Conservation (phyloP, 805 yeast genomes). For the Cyberlindnera mississippiensis region DNA sequence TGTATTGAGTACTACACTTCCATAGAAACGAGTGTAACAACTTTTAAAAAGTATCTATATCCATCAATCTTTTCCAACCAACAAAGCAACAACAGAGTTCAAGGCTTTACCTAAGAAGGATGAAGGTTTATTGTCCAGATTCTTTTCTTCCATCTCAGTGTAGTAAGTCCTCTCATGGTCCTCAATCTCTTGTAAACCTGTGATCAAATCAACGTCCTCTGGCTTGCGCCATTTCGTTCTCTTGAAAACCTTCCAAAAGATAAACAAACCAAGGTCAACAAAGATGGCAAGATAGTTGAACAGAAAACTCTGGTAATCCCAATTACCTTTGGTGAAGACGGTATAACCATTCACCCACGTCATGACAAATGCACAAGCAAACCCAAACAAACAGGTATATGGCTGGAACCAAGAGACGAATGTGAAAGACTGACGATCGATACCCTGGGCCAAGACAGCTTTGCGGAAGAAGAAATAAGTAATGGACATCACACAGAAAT, state of each 20-base stretch:
- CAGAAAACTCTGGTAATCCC: conserved; percentile 60
- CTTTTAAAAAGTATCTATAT: neutral
- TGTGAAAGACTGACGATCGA: conserved; percentile 42
- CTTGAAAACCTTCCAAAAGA: conserved; percentile 49
- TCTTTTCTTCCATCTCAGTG: conserved; percentile 19
- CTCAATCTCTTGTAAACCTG: conserved; percentile 55
- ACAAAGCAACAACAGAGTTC: neutral
- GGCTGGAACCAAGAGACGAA: conserved; percentile 60
- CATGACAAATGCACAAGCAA: conserved; percentile 45
- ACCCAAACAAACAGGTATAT: conserved; percentile 47
- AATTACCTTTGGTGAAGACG: conserved; percentile 62
- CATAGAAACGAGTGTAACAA: neutral
- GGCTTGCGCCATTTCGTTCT: conserved; percentile 44
- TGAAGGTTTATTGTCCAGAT: neutral
- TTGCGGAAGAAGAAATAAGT: conserved; percentile 61
- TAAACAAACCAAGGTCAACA: conserved; percentile 42
- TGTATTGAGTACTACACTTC: neutral
- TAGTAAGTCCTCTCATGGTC: conserved; percentile 43
- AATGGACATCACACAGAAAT: conserved; percentile 52
- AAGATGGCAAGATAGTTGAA: conserved; percentile 73
- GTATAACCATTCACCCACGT: conserved; percentile 62
- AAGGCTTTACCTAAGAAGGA: neutral
- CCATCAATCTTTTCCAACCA: neutral
- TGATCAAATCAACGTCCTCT: conserved; percentile 47
- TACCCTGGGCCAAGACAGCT: conserved; percentile 52